Evolutionary conservation across 83 land plant species (phyloP).

Genomic region (Picea abies): DNA sequence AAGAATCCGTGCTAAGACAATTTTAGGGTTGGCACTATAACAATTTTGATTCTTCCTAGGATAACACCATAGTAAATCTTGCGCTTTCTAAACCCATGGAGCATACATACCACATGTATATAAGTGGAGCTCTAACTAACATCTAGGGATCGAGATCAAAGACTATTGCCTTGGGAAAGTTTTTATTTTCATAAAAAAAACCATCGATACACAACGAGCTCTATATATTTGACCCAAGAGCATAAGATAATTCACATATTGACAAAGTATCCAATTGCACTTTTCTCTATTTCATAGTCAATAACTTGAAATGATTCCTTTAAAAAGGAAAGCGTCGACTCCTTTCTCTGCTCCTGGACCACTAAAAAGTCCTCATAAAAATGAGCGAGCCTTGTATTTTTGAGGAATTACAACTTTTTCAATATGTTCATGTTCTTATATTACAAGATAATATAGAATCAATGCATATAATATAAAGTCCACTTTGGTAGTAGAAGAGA

Average conservation of each 20-base stretch:
- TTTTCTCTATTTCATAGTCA: constrained; percentile 70
- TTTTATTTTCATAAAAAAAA: constrained; percentile 81
- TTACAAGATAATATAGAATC: constrained; percentile 64
- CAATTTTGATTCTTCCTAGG: too few relatives aligned
- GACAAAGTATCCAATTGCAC: constrained; percentile 66
- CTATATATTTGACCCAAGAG: constrained; percentile 85
- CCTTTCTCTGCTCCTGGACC: constrained; percentile 76
- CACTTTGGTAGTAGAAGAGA: constrained; percentile 56
- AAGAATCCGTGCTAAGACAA: too few relatives aligned
- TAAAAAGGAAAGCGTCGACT: constrained; percentile 68
- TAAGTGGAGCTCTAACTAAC: constrained; percentile 77
- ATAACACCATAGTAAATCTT: too few relatives aligned
- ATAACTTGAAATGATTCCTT: constrained; percentile 70
- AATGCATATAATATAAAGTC: constrained; percentile 75
- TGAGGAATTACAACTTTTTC: constrained; percentile 65
- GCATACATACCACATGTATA: constrained; percentile 25
- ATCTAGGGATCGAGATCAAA: constrained; percentile 86
- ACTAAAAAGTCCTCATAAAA: constrained; percentile 79
- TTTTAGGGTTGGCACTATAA: too few relatives aligned
- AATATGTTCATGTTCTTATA: constrained; percentile 64
- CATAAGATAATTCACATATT: constrained; percentile 82
- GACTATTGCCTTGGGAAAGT: constrained; percentile 82
- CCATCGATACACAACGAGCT: constrained; percentile 88
- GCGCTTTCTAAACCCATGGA: too few relatives aligned
- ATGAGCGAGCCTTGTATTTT: constrained; percentile 70